Conservation (phyloP, 2,329 filamentous ascomycete species). For the Neofusicoccum parvum region DNA sequence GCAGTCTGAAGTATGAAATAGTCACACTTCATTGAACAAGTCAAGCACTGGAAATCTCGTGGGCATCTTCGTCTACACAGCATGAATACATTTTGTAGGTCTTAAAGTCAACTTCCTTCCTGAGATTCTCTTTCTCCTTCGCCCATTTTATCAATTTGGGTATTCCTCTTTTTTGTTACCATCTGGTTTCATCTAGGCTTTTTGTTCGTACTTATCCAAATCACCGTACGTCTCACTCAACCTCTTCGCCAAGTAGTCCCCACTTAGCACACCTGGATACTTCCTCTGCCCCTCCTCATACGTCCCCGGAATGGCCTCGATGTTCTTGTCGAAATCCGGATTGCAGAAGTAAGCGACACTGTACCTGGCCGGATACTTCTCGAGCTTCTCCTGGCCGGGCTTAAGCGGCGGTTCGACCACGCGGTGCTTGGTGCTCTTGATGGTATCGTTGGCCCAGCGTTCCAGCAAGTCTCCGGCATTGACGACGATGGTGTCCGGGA, state of each 20-base stretch:
- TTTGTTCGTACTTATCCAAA: not conserved
- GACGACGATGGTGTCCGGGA: slow-evolving; percentile 78
- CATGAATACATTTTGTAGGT: too few species aligned
- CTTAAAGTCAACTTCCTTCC: too few species aligned
- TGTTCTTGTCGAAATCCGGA: slow-evolving; percentile 73
- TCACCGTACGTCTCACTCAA: slow-evolving; percentile 67
- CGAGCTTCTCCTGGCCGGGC: slow-evolving; percentile 45
- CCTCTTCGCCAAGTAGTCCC: slow-evolving; percentile 78
- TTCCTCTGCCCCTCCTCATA: slow-evolving; percentile 70
- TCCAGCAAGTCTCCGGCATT: slow-evolving; percentile 87
- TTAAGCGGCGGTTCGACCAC: slow-evolving; percentile 77
- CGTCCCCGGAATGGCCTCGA: slow-evolving; percentile 81
- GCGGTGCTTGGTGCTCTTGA: slow-evolving; percentile 86
- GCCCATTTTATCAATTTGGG: not conserved
- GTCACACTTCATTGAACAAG: too few species aligned
- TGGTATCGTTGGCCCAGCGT: slow-evolving; percentile 87
- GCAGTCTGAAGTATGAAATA: too few species aligned
- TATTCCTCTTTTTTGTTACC: not conserved
- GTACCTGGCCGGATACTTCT: slow-evolving; percentile 71
- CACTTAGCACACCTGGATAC: slow-evolving; percentile 75
- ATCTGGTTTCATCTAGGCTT: not conserved
- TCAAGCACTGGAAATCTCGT: too few species aligned
- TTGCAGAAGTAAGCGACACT: slow-evolving; percentile 94
- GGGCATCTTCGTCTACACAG: too few species aligned
- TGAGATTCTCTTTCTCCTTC: too few species aligned